Base-by-base conservation (phyloP, 768 basidiomycete genomes). In the Porpolomopsis calyptriformis region DNA sequence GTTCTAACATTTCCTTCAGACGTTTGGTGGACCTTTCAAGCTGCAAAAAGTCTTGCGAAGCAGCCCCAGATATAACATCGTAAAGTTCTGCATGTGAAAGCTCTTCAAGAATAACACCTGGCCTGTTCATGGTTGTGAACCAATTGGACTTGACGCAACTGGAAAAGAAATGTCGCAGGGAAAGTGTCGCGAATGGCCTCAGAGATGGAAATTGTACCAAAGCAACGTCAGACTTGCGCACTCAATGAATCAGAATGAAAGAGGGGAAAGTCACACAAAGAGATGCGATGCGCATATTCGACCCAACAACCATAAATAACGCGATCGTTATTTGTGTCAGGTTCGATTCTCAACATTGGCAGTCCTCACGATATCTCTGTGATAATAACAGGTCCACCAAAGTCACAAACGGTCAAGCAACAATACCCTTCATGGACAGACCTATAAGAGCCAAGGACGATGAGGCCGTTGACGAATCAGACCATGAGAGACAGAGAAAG, bases 21-120 rank as follows among this genome's bases (percentile, higher is more conserved):
- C 79, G 75, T 51, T 74, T 65, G 10, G 77, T 69, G 16, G 72
- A 73, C 31, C 65, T 58, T 50, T 69, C 57, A 61, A 85, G 24
- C 58, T 64, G 63, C 56, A 68, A 55, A 69, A 82, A 76, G 57
- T 83, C 73, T 64, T 88, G 84, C 3, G 86, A 86, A 5, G 77
- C 74, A n/a, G 85, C 82, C 33, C 71, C 76, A 23, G 68, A 66
- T 43, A 90, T 67, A 40, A 80, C 76, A 49, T 79, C 67, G 57
- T 77, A 79, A 16, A 91, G 67, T 53, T 88, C 83, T 52, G 75
- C 66, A 35, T 75, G 69, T 22, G 77, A 72, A 51, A 79, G 75
- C 43, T 66, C 60, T 57, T 73, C 61, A 25, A 69, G 60, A 31
- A 60, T 42, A 39, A 57, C 9, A 38, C 16, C 12, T 27, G 51